A percentile compares a stretch with the other conserved stretches of the same genome.
These are phyloP conservation scores for Fusarium sp. DNA, from an alignment of 2,329 filamentous ascomycete species.

Conservation along the genomic window DNA sequence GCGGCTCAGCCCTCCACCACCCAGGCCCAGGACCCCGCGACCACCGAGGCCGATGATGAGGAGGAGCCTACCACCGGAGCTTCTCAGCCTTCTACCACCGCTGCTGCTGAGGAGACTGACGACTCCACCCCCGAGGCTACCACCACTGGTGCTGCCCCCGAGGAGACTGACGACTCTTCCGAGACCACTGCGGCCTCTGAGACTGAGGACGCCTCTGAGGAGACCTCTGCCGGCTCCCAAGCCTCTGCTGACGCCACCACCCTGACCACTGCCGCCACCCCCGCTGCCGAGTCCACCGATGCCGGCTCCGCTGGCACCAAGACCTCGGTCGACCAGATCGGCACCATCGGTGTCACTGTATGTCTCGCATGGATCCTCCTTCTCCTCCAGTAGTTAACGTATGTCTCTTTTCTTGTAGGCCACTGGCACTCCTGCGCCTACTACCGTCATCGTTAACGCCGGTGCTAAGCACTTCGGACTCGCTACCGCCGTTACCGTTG, in stretches of 20 bases:
- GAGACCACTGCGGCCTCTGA: neutral
- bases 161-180: neutral
- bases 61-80: neutral
- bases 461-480: slow-evolving; percentile 24
- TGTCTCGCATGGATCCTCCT: neutral
- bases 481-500: neutral
- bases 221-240: neutral
- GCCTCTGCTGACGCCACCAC: slow-evolving; percentile 1
- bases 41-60: neutral
- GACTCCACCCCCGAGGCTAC: neutral
- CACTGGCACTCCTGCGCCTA: slow-evolving; percentile 18
- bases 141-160: neutral
- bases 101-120: neutral
- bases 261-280: slow-evolving; percentile 4
- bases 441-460: slow-evolving; percentile 9
- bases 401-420: neutral
- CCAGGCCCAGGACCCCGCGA: neutral
- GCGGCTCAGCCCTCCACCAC: neutral
- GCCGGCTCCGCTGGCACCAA: slow-evolving; percentile 1
- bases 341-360: slow-evolving; percentile 27
- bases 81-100: neutral
- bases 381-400: slow-evolving; percentile 1
- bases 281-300: neutral
- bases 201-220: neutral
- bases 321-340: slow-evolving; percentile 16